Conservation (phyloP, 805 yeast species). For the Grigorovia jiainica region DNA sequence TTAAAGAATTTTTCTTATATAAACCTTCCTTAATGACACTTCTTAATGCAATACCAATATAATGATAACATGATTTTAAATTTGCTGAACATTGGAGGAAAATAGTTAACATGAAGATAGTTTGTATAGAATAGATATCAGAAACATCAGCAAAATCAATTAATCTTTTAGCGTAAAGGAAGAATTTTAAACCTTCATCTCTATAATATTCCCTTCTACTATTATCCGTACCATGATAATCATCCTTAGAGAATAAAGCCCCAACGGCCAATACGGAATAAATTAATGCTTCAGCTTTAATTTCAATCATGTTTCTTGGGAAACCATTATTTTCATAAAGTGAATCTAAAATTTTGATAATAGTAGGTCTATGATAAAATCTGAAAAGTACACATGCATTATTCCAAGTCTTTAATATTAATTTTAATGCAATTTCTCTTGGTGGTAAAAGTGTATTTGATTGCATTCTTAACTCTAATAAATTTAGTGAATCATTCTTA, state of each 20-base stretch:
- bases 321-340: constrained; percentile 66
- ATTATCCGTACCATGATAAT: constrained; percentile 27
- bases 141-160: constrained; percentile 54
- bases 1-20: constrained; percentile 58
- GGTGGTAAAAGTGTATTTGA: constrained; percentile 43
- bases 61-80: constrained; percentile 77
- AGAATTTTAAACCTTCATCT: constrained; percentile 74
- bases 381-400: constrained; percentile 79
- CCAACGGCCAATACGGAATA: constrained; percentile 89
- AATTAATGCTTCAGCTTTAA: constrained; percentile 65
- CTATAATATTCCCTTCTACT: constrained; percentile 31
- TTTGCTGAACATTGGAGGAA: constrained; percentile 85
- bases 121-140: constrained; percentile 72
- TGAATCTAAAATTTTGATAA: constrained; percentile 63
- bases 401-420: constrained; percentile 72
- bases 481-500: neutral
- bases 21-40: constrained; percentile 76
- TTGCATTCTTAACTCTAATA: neutral
- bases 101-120: constrained; percentile 76
- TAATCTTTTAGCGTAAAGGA: constrained; percentile 68
- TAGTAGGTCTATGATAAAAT: constrained; percentile 78
- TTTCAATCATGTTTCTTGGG: constrained; percentile 51
- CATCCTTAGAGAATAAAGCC: constrained; percentile 57
- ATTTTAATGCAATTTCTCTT: constrained; percentile 57
- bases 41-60: constrained; percentile 79